Evolutionary conservation across 202 grass and related monocot species (phyloP).

Genomic region (Setaria italica): DNA sequence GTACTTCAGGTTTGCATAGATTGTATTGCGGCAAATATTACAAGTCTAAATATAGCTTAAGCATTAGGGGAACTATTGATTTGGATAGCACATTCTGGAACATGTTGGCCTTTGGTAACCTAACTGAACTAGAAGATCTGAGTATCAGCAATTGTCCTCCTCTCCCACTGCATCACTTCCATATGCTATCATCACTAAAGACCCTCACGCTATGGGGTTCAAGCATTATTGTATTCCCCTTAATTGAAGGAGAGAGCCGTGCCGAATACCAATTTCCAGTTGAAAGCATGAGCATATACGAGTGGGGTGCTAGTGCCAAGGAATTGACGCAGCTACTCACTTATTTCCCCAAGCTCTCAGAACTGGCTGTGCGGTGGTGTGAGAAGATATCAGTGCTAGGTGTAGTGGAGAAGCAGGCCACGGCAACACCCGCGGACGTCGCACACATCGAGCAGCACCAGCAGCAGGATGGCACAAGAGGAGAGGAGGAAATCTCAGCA

Average conservation of each 20-base stretch:
- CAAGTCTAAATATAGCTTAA: accelerated
- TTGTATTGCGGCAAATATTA: accelerated
- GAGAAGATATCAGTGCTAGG: neutral
- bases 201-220: accelerated
- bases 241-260: neutral
- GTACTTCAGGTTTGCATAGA: too few relatives aligned
- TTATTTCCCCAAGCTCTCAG: neutral
- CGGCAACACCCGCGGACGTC: neutral
- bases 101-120: neutral
- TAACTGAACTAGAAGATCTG: neutral
- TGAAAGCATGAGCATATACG: accelerated
- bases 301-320: neutral
- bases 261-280: neutral
- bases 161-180: neutral
- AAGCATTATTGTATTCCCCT: neutral
- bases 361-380: accelerated
- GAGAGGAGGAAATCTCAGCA: neutral
- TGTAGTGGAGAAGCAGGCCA: neutral
- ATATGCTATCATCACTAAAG: neutral
- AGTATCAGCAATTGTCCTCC: accelerated
- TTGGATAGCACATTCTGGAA: neutral
- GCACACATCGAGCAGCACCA: neutral
- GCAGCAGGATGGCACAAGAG: neutral
- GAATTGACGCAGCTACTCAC: neutral
- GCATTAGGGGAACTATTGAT: neutral